phyloP scores from a whole-genome alignment of 306 rosid species.

The Spatholobus suberectus region DNA sequence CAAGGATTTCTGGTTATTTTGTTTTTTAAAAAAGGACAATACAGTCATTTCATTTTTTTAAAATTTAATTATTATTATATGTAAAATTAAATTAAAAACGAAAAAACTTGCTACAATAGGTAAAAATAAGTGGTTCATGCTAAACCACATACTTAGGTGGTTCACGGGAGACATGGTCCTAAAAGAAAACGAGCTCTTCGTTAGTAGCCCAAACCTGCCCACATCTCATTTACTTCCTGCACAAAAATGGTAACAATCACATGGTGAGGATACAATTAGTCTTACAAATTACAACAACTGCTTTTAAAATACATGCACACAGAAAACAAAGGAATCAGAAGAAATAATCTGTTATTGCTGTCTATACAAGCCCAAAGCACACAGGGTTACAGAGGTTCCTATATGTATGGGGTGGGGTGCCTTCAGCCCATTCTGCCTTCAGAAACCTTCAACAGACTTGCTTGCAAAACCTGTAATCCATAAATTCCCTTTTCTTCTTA shows the following conservation, averaged over 20 bases:
- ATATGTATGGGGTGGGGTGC: no score
- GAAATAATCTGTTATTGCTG: conserved; percentile 5
- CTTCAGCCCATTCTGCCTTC: no score
- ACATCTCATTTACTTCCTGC: conserved; percentile 95
- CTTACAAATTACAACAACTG: conserved; percentile 1
- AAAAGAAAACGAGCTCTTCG: conserved; percentile 94
- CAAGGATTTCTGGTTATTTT: no score
- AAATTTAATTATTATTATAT: no score
- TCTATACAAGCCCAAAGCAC: neutral
- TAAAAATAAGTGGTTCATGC: no score
- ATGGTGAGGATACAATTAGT: conserved; percentile 16
- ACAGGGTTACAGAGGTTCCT: neutral
- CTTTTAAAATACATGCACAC: conserved; percentile 13
- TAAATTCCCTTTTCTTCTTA: neutral
- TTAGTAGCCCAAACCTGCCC: conserved; percentile 98
- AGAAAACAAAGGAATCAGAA: conserved; percentile 15
- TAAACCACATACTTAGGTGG: no score
- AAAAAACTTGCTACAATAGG: no score
- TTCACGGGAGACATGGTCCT: no score
- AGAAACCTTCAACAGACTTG: conserved; percentile 11
- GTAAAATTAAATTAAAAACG: no score
- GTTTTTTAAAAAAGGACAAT: no score
- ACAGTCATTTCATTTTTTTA: no score
- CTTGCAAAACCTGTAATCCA: neutral
- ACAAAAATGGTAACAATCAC: conserved; percentile 19